Conservation (phyloP, 257 asterid species). For the Primulina eburnea region DNA sequence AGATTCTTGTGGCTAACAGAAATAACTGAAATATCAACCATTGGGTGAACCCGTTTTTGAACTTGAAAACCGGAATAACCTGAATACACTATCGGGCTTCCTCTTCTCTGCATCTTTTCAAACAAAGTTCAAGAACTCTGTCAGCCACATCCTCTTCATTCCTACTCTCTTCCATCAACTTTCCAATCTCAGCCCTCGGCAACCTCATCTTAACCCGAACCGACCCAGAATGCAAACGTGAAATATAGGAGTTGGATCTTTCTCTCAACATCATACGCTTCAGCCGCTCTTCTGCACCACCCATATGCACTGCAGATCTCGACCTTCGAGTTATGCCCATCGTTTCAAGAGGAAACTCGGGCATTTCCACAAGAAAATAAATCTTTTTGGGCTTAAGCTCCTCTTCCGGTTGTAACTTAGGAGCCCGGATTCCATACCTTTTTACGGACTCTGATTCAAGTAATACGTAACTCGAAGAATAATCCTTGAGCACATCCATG, state of each 20-base stretch:
- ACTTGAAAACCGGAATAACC: background rate
- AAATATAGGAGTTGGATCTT: constrained; percentile 27
- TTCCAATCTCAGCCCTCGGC: constrained; percentile 47
- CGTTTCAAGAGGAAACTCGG: constrained; percentile 43
- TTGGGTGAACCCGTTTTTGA: background rate
- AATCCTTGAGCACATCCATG: constrained; percentile 49
- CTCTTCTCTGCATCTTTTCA: constrained; percentile 28
- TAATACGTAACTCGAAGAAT: constrained; percentile 50
- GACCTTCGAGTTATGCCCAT: constrained; percentile 29
- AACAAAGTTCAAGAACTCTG: constrained; percentile 53
- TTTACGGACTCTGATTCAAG: constrained; percentile 50
- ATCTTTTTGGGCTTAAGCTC: constrained; percentile 50
- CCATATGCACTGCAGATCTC: constrained; percentile 32
- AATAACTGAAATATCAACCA: no score
- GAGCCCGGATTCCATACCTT: constrained; percentile 61
- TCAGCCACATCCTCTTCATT: constrained; percentile 54
- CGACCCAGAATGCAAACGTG: constrained; percentile 34
- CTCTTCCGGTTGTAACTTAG: constrained; percentile 39
- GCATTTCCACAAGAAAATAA: constrained; percentile 67
- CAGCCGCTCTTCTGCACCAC: constrained; percentile 47
- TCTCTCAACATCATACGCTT: constrained; percentile 47
- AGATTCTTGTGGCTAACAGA: no score
- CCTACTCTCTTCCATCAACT: constrained; percentile 43
- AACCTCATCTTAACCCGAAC: constrained; percentile 64
- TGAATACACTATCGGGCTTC: no score